phyloP scores from a whole-genome alignment of 495 filamentous ascomycete species.

The Xylaria palmicola region DNA sequence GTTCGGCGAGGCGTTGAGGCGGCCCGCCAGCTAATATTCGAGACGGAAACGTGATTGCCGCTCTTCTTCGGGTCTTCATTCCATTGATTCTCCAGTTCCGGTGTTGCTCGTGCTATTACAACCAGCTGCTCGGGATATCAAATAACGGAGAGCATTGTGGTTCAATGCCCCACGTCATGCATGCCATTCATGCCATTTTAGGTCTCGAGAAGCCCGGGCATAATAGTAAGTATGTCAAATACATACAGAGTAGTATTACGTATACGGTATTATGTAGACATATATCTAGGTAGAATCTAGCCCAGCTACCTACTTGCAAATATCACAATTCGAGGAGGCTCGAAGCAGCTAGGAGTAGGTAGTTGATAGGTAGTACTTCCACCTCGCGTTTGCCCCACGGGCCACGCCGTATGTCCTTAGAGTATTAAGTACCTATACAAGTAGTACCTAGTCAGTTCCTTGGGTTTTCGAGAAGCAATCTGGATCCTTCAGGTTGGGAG shows the following conservation, averaged over 20 bases:
- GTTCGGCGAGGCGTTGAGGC: background rate
- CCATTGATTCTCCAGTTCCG: background rate
- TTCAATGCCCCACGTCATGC: background rate
- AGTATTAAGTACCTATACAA: background rate
- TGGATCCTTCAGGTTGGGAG: background rate
- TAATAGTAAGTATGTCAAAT: no score
- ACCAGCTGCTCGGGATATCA: background rate
- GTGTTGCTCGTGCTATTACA: background rate
- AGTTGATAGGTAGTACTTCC: no score
- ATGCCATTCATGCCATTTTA: no score
- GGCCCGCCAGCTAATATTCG: background rate
- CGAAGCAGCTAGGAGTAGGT: no score
- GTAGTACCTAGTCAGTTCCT: background rate
- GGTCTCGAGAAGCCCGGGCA: no score
- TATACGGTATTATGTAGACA: no score
- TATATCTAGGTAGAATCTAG: no score
- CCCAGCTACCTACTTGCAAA: no score
- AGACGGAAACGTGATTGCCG: background rate
- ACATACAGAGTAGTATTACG: no score
- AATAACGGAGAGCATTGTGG: no score
- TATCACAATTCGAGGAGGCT: no score
- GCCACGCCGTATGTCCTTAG: no score
- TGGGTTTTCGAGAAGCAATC: constrained; percentile 2
- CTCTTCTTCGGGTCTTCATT: background rate
- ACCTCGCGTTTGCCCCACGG: background rate